Base-by-base conservation (phyloP, 306 rosid genomes). In the Arachis hypogaea region DNA sequence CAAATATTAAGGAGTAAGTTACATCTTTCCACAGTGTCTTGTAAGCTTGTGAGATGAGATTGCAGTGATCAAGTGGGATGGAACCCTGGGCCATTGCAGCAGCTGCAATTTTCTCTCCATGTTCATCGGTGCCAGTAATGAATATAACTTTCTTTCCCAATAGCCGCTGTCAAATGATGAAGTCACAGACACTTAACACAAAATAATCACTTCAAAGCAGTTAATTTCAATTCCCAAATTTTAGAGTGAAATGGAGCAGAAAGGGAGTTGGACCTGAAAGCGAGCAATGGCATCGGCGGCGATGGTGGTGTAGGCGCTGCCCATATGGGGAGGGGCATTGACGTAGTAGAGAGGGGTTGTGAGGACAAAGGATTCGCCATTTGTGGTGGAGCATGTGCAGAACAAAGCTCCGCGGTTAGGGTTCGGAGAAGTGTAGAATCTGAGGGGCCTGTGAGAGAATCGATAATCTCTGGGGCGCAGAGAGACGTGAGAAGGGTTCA, bases 251-350 rank as follows among this genome's bases (percentile, higher is more conserved):
- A 74, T 11, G 7, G 58, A 52, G 47, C n/a, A 40, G 72, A 51
- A 55, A 9, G 8, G 51, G n/a, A 49, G 16, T 9, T 63, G 43
- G 41, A 92, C 97, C 96, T 94, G 96, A 63, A 91, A 94, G 9
- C 98, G 97, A 55, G 97, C 96, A 84, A 94, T 85, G 83, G 96
- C 94, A 18, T 94, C 98, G 12, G 96, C 97, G 44, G 98, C 96
- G 54, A 94, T 89, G 80, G 98, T 94, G 81, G 98, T 85, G 82
- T 94, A 94, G 68, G 98, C 97, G 54, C 98, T 94, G 38, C 98
- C 98, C 98, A 94, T 83, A 22, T 94, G 98, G 62, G 98, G 98
- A 83, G 98, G 95, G 72, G 97, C 96, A 79, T 94, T 94, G 63
- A 94, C 98, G 82, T 94, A 94, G 84, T 94, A 94, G 63, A 91